These are phyloP conservation scores for Fusarium sp. DNA, from an alignment of 2,329 filamentous ascomycete species.

Conservation along the genomic window DNA sequence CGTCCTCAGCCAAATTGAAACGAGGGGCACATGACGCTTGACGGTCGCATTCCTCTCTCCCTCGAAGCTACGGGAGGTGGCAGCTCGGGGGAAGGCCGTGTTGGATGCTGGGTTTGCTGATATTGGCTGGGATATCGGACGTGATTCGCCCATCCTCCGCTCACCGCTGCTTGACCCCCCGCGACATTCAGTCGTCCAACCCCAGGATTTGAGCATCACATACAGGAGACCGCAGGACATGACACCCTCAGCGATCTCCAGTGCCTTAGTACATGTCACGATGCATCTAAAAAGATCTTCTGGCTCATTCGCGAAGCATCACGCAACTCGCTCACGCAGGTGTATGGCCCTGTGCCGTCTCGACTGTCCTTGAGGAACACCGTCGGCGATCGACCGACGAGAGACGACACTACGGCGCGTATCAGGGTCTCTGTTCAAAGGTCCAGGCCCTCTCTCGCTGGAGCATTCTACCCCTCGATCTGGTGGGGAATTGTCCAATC, in stretches of 20 bases:
- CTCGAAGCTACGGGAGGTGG: constrained; percentile 29
- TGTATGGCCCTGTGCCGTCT: constrained; percentile 3
- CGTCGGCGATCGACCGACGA: constrained; percentile 26
- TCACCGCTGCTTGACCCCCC: constrained; percentile 42
- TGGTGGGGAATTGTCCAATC: constrained; percentile 45
- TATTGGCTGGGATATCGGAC: not conserved
- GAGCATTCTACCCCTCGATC: constrained; percentile 41
- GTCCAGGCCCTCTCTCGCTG: constrained; percentile 13
- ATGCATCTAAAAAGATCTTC: constrained; percentile 9
- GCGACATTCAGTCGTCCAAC: constrained; percentile 23
- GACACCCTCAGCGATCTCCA: constrained; percentile 11
- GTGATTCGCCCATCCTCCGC: constrained; percentile 32
- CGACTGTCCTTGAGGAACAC: constrained; percentile 5
- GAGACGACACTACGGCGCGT: constrained; percentile 9
- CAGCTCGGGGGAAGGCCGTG: constrained; percentile 35
- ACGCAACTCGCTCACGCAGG: constrained; percentile 4
- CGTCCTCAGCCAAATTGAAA: constrained; percentile 30
- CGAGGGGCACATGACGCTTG: constrained; percentile 42
- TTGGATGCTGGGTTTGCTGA: constrained; percentile 30
- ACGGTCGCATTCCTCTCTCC: constrained; percentile 39
- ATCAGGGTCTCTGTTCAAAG: constrained; percentile 15
- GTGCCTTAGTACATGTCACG: constrained; percentile 23
- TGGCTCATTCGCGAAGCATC: constrained; percentile 17
- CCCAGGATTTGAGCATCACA: constrained; percentile 34
- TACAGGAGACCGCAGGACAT: constrained; percentile 22